Conservation (phyloP, 495 filamentous ascomycete genomes). For the Platismatia glauca region DNA sequence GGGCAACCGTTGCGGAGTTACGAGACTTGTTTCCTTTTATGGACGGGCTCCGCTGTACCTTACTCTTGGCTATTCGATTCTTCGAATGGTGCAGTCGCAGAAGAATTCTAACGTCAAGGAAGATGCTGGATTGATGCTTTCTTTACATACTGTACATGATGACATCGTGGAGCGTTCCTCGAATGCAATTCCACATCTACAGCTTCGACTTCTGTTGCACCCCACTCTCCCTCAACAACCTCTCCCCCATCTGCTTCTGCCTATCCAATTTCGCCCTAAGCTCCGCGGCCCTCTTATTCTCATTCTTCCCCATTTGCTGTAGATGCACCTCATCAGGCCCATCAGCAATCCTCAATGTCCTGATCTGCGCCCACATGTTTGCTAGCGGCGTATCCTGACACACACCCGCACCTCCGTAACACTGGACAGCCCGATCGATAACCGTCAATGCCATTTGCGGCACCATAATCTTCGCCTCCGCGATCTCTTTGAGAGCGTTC, state of each 20-base stretch:
- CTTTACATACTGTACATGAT: neutral
- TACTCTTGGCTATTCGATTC: too few relatives aligned
- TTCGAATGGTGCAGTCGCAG: neutral
- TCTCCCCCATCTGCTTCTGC: slow-evolving; percentile 56
- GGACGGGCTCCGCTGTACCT: neutral
- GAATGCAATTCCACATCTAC: slow-evolving; percentile 24
- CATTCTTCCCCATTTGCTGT: slow-evolving; percentile 78
- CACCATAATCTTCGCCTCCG: slow-evolving; percentile 77
- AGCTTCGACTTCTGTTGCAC: slow-evolving; percentile 43
- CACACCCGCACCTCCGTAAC: slow-evolving; percentile 76
- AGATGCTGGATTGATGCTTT: neutral
- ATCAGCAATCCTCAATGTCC: slow-evolving; percentile 79
- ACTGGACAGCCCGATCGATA: slow-evolving; percentile 81
- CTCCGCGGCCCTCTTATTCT: slow-evolving; percentile 62
- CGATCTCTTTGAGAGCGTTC: slow-evolving; percentile 72
- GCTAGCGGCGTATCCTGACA: slow-evolving; percentile 87
- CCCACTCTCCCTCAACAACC: slow-evolving; percentile 54
- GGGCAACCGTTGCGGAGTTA: slow-evolving; percentile 1
- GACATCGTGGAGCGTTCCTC: neutral
- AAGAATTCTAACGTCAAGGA: neutral
- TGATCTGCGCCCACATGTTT: slow-evolving; percentile 73
- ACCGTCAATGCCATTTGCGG: slow-evolving; percentile 67
- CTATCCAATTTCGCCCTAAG: slow-evolving; percentile 53
- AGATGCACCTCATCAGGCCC: slow-evolving; percentile 92
- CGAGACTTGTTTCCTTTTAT: neutral